These are phyloP conservation scores for Trichodelitschia bisporula DNA, from an alignment of 495 filamentous ascomycete genomes.

Conservation along the genomic window DNA sequence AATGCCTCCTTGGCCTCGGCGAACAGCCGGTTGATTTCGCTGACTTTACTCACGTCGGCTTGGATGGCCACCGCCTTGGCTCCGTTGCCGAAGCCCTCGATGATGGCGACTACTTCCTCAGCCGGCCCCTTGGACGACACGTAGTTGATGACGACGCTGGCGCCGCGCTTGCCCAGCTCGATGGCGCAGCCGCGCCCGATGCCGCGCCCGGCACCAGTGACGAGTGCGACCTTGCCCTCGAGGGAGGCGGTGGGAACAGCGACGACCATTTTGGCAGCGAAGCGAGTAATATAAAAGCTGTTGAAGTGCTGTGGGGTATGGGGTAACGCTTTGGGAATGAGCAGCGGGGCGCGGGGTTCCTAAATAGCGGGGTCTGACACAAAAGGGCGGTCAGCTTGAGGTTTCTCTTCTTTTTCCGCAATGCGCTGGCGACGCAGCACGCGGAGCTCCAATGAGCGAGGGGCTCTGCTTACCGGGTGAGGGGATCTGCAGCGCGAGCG, in stretches of 20 bases:
- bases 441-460: too few relatives aligned
- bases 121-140: slow-evolving; percentile 34
- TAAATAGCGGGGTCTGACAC: too few relatives aligned
- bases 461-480: too few relatives aligned
- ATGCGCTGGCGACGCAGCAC: too few relatives aligned
- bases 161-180: slow-evolving; percentile 48
- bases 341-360: too few relatives aligned
- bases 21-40: slow-evolving; percentile 39
- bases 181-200: slow-evolving; percentile 55
- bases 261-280: slow-evolving; percentile 10
- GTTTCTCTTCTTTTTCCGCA: too few relatives aligned
- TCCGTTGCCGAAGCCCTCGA: slow-evolving; percentile 30
- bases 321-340: too few relatives aligned
- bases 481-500: too few relatives aligned
- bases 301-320: too few relatives aligned
- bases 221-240: slow-evolving; percentile 43
- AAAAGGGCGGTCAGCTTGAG: too few relatives aligned
- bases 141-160: slow-evolving; percentile 59
- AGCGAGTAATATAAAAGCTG: too few relatives aligned
- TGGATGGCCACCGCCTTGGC: slow-evolving; percentile 36
- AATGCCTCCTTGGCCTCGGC: slow-evolving; percentile 36
- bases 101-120: slow-evolving; percentile 34
- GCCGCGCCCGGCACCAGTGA: slow-evolving; percentile 29
- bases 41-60: slow-evolving; percentile 44
- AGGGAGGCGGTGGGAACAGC: slow-evolving; percentile 19